Base-by-base conservation (phyloP, 75 land plant genomes). In the Isoetes taiwanensis region DNA sequence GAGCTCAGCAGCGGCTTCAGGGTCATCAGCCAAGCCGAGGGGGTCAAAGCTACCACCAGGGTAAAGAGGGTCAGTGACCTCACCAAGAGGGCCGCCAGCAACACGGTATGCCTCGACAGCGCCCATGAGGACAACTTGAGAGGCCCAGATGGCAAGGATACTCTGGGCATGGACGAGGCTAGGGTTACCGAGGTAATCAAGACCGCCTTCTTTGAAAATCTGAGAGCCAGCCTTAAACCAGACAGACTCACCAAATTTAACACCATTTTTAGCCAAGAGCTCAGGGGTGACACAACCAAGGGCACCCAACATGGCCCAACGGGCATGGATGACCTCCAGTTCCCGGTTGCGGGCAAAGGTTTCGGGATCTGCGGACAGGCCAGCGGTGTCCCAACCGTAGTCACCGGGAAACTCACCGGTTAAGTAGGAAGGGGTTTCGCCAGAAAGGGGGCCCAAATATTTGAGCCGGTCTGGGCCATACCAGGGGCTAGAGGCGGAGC, bases 161-260 rank as follows among this genome's bases (percentile, higher is more conserved):
- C 84, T 80, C 72, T 82, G 86, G 0, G 84, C 86, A 42, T 82
- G 86, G 50, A 82, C 43, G 58, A 82, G 67, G 65, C 70, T 80
- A 0, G 84, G 84, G 76, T 82, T 82, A 1, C 85, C 85, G 58
- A 82, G 65, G 65, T 78, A 78, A 74, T 78, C 81, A 23, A 78
- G 68, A 9, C 82, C 82, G 23, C 82, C 82, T 57, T 80, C 84
- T 34, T 65, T 69, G 80, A 82, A 82, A 74, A 82, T 82, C 72
- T 82, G 85, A 0, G 84, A 39, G 6, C 85, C 85, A 2, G 85
- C 85, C 74, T 82, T 82, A 82, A 81, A 81, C 78, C 78, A 76
- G 27, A 75, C 78, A 3, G 71, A 65, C 57, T 71, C 74, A 8
- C 64, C 64, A 34, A 62, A 62, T 26, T 52, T 25, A 58, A 52